Evolutionary conservation across 2,329 filamentous ascomycete species (phyloP), one percentile per base, ranked within the genome.

Genomic region (Fusarium verticillioides): DNA sequence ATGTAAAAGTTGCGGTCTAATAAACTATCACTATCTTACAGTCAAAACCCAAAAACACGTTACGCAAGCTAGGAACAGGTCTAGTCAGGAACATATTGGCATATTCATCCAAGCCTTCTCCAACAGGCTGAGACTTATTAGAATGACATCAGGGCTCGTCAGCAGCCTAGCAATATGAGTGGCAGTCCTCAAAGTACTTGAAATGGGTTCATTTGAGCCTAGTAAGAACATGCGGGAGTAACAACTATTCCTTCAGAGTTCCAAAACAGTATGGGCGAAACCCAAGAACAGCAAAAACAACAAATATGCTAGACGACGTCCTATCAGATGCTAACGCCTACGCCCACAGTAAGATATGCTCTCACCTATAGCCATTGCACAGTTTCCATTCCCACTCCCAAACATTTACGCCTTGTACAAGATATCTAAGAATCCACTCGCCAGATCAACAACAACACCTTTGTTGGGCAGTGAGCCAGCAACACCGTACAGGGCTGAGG

Each of bases 401-500:
- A 47, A 56, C 23, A 53, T 43, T 84, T 84, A 96, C 68, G 92
- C 92, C 86, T 97, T 97, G 83, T 98, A 98, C 82, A 98, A 81
- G 59, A 96, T 92, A 84, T 98, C 95, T 80, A 98, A 86, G 83
- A 98, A 99, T 2, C 95, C 96, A 75, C 88, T 94, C 4, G 95
- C 96, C 80, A 99, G 84, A 78, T 97, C 94, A 74, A 94, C 94
- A 37, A 99, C 95, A 39, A 99, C 92, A 75, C 93, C 94, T 89
- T 98, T 98, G 81, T 99, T 97, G 3, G 96, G 96, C 82, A 99
- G 83, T 79, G 94, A 97, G 10, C 96, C 96, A 1, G 96, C 96
- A 64, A 99, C 95, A 61, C 96, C 96, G 83, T 99, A 99, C 70
- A 99, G 84, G 9, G 95, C 95, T 3, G 94, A 94, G 19, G 94